Evolutionary conservation across 106 monocot species (phyloP).

Genomic region (Acanthochlamys bracteata): DNA sequence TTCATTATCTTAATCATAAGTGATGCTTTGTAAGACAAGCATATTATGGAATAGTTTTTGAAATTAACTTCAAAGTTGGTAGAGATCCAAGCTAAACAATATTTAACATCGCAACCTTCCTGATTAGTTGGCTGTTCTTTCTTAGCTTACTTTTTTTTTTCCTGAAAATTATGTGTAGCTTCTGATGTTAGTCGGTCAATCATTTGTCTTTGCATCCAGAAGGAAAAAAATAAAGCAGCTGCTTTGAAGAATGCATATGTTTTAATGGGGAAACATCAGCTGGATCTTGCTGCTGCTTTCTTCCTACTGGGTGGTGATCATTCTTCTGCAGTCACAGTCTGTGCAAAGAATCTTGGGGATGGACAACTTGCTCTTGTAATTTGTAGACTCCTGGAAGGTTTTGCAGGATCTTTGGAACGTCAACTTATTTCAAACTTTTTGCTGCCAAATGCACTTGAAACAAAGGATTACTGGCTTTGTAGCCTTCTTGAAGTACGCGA

Average conservation of each 20-base stretch:
- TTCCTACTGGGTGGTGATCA: constrained; percentile 84
- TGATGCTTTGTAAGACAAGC: too few relatives aligned
- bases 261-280: constrained; percentile 87
- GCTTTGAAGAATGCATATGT: constrained; percentile 99
- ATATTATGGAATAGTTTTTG: too few relatives aligned
- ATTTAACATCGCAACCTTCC: too few relatives aligned
- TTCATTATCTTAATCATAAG: too few relatives aligned
- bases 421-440: constrained; percentile 60
- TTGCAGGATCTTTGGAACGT: constrained; percentile 70
- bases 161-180: too few relatives aligned
- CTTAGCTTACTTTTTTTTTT: too few relatives aligned
- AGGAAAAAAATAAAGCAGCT: constrained; percentile 82
- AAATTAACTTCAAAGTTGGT: too few relatives aligned
- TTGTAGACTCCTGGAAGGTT: constrained; percentile 82
- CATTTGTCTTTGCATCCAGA: constrained; percentile 16
- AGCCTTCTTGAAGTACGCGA: constrained; percentile 74
- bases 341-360: constrained; percentile 95
- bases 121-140: too few relatives aligned
- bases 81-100: too few relatives aligned
- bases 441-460: constrained; percentile 78
- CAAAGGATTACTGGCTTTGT: constrained; percentile 67
- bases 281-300: constrained; percentile 90
- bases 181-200: too few relatives aligned
- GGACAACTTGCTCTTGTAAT: constrained; percentile 94
- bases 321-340: constrained; percentile 79